Evolutionary conservation across 1,284 basidiomycete species (phyloP), one percentile per base, ranked within the genome.

Genomic region (Cryptococcus sp.): DNA sequence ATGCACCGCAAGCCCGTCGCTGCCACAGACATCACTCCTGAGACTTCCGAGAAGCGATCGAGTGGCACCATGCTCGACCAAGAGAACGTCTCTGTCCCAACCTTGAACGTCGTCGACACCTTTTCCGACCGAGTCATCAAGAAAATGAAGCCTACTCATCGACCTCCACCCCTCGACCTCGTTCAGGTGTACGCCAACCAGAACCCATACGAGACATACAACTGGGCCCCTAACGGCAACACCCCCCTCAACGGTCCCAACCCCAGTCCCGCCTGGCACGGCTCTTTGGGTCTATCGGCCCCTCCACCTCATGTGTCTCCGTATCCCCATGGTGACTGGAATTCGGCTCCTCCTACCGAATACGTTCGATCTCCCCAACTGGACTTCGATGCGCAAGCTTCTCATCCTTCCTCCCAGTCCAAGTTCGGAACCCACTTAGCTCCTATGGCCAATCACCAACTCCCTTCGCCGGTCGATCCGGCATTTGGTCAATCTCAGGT

Each of bases 331-430:
- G 48, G 50, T 34, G 31, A 41, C 25, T 51, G 47, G 25, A 45
- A 50, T 36, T 53, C 54, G 24, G 45, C 53, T 7, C 45, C 49
- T 23, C 46, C 45, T 37, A 60, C 60, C 22, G 61, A 64, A 10
- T 67, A 65, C 48, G 50, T 55, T 25, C 57, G 63, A 41, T 63
- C 63, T n/a, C 62, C 62, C 23, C 53, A 57, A 43, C 62, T 57
- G 0, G 57, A 54, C 16, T 21, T 43, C 19, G 41, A 43, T 7
- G 19, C 18, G n/a, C 40, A 44, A 44, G 31, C 55, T 53, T 22
- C 55, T 47, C 28, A 47, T 53, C 46, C 53, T 36, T 22, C 48
- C 42, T 39, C 23, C 40, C 58, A 57, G 48, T 45, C 48, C 16
- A 54, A 54, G 36, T 39, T n/a, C 14, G 36, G 16, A 16, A 7